phyloP scores from a whole-genome alignment of 306 rosid genomes.

The Quercus aquifolioides region DNA sequence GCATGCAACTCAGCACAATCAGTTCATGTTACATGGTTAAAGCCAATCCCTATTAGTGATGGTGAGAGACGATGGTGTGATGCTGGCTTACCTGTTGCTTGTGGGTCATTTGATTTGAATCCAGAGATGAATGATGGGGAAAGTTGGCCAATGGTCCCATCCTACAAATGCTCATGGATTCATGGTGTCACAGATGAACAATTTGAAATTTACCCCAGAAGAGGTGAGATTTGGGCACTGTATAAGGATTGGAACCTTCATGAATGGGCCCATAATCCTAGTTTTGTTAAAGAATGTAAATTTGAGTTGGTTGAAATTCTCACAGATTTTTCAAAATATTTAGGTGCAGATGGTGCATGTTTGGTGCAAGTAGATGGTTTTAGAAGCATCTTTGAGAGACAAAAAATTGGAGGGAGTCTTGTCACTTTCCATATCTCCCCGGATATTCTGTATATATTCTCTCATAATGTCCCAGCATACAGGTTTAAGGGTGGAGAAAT shows the following conservation, averaged over 20 bases:
- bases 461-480: slow-evolving; percentile 17
- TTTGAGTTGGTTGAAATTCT: slow-evolving; percentile 17
- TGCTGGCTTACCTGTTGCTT: slow-evolving; percentile 22
- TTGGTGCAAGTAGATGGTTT: slow-evolving; percentile 15
- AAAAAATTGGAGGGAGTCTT: neutral
- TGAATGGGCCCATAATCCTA: neutral
- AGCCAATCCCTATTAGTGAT: slow-evolving; percentile 9
- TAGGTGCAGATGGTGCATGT: slow-evolving; percentile 7
- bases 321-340: slow-evolving; percentile 16
- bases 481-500: slow-evolving; percentile 17
- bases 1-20: neutral
- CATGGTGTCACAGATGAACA: slow-evolving; percentile 8
- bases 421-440: slow-evolving; percentile 6
- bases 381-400: slow-evolving; percentile 13
- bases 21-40: slow-evolving; percentile 10
- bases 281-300: neutral
- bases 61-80: slow-evolving; percentile 25
- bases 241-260: slow-evolving; percentile 19
- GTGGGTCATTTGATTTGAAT: slow-evolving; percentile 14
- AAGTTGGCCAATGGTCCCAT: neutral
- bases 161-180: slow-evolving; percentile 13
- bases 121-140: neutral
- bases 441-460: slow-evolving; percentile 11
- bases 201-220: slow-evolving; percentile 24
- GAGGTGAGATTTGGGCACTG: slow-evolving; percentile 26